These are phyloP conservation scores for Pistacia integerrima DNA, from an alignment of 345 rosid species.

Conservation along the genomic window DNA sequence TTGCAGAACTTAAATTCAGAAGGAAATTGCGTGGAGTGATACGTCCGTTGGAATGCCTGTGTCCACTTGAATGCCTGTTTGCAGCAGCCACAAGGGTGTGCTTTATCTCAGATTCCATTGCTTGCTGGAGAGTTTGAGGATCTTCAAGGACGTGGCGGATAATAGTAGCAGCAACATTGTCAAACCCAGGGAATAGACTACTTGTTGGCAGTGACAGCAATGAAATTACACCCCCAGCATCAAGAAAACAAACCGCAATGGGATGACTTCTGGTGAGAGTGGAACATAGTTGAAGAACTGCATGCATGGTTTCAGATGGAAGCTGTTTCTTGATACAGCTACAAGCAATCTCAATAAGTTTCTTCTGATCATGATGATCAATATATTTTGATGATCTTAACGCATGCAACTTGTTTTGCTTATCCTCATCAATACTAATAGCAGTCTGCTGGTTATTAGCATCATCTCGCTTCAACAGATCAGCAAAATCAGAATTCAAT, in stretches of 20 bases:
- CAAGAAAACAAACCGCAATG: conserved; percentile 80
- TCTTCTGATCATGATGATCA: conserved; percentile 66
- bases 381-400: conserved; percentile 56
- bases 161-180: conserved; percentile 78
- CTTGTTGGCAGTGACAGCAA: conserved; percentile 84
- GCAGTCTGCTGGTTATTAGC: conserved; percentile 44
- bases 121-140: conserved; percentile 95
- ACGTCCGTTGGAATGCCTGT: conserved; percentile 70
- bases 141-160: conserved; percentile 93
- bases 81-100: conserved; percentile 79
- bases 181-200: conserved; percentile 93
- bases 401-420: conserved; percentile 59
- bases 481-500: conserved; percentile 70
- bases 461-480: conserved; percentile 61
- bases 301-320: conserved; percentile 93
- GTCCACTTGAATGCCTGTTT: conserved; percentile 76
- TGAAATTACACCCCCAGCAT: conserved; percentile 75
- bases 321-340: conserved; percentile 69
- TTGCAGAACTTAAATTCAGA: conserved; percentile 66
- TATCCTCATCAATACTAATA: conserved; percentile 66
- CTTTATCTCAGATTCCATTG: conserved; percentile 95
- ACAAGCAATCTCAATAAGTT: conserved; percentile 87
- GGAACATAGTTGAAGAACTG: conserved; percentile 84
- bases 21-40: conserved; percentile 82
- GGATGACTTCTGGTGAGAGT: conserved; percentile 84